These are phyloP conservation scores for Cytospora piceicola DNA, from an alignment of 2,329 filamentous ascomycete genomes.

Conservation along the genomic window DNA sequence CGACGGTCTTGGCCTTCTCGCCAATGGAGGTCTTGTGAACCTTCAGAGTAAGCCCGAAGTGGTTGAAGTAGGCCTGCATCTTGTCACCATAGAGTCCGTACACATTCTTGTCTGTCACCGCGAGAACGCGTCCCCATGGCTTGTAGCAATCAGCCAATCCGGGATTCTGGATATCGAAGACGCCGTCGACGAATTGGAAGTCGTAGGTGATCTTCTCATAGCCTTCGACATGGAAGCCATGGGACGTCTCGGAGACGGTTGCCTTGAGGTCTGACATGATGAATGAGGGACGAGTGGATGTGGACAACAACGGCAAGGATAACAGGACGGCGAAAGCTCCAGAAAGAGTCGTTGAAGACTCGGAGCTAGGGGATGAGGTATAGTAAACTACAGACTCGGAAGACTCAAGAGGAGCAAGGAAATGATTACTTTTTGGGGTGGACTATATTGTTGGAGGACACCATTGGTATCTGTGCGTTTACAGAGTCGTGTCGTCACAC, in stretches of 20 bases:
- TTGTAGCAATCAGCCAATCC: conserved; percentile 69
- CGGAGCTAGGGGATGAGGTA: neutral
- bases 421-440: conserved; percentile 16
- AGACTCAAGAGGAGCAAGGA: neutral
- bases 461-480: neutral
- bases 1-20: conserved; percentile 75
- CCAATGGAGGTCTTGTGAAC: conserved; percentile 76
- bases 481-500: conserved; percentile 29
- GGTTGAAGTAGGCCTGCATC: conserved; percentile 69
- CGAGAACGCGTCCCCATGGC: conserved; percentile 66
- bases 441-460: neutral
- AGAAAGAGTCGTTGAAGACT: conserved; percentile 1
- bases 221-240: conserved; percentile 71
- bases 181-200: conserved; percentile 72
- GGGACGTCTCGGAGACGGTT: conserved; percentile 63
- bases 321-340: neutral
- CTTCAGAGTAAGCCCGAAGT: conserved; percentile 63
- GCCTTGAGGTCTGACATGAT: conserved; percentile 73
- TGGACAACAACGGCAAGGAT: neutral
- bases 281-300: conserved; percentile 7
- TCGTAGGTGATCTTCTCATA: conserved; percentile 79
- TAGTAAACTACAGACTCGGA: neutral
- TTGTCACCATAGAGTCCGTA: conserved; percentile 68
- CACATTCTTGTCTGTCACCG: conserved; percentile 73
- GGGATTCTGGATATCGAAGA: conserved; percentile 64